phyloP scores from a whole-genome alignment of 192 early-diverging fungal species.

The Backusella macrospora region DNA sequence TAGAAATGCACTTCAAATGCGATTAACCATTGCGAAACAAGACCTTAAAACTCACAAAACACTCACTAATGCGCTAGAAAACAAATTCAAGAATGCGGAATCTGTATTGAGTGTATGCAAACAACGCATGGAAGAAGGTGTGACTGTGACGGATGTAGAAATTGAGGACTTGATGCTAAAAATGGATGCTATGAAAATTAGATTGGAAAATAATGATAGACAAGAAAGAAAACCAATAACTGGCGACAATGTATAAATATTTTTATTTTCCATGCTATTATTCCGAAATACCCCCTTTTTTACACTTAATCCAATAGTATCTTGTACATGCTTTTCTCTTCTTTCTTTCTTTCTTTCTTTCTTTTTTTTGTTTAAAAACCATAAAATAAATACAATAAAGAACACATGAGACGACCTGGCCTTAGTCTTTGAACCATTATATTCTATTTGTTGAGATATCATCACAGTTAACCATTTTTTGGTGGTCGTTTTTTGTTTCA shows the following conservation, averaged over 20 bases:
- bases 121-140: background rate
- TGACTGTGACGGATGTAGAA: slow-evolving; percentile 16
- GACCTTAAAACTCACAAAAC: slow-evolving; percentile 3
- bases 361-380: background rate
- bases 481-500: too few relatives aligned
- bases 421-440: too few relatives aligned
- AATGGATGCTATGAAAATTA: slow-evolving; percentile 29
- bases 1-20: background rate
- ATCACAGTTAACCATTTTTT: too few relatives aligned
- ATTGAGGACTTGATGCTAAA: slow-evolving; percentile 22
- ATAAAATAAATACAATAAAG: background rate
- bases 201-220: slow-evolving; percentile 12
- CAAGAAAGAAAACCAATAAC: background rate
- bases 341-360: background rate
- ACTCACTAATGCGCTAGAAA: background rate
- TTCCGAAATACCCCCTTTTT: background rate
- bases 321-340: background rate
- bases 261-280: background rate
- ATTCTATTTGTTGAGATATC: too few relatives aligned
- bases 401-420: background rate
- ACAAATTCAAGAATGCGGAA: slow-evolving; percentile 8
- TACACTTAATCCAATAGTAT: slow-evolving; percentile 1
- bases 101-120: background rate
- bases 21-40: slow-evolving; percentile 5
- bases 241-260: background rate